Conservation (phyloP, 139 green algal genomes). For the Edaphochlamys debaryana region DNA sequence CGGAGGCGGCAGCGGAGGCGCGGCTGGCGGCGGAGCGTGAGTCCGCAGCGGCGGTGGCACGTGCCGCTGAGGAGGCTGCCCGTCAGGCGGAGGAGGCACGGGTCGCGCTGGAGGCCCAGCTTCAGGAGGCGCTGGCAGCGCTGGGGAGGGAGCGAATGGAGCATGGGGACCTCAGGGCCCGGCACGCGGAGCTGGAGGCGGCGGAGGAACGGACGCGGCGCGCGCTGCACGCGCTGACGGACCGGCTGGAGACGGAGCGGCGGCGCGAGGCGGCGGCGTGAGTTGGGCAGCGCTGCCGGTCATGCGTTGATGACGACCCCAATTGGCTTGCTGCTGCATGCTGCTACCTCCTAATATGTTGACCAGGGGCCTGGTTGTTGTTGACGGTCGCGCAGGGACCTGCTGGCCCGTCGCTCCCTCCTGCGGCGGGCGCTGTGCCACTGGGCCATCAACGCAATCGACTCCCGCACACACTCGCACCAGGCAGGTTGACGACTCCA, state of each 20-base stretch:
- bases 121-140: constrained; percentile 13
- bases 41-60: too few species aligned
- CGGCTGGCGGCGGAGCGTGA: too few species aligned
- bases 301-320: background rate
- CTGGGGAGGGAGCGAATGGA: constrained; percentile 5
- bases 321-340: too few species aligned
- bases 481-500: too few species aligned
- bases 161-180: background rate
- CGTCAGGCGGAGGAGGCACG: background rate
- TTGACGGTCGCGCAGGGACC: constrained; percentile 18
- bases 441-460: background rate
- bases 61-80: too few species aligned
- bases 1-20: background rate
- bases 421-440: constrained; percentile 20
- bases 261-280: constrained; percentile 1
- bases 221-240: background rate
- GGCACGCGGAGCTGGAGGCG: background rate
- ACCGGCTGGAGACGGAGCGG: background rate
- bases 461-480: background rate
- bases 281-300: too few species aligned
- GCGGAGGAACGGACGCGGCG: background rate
- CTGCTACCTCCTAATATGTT: too few species aligned
- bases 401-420: background rate
- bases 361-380: too few species aligned
- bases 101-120: background rate